Percentiles rank a stretch among this genome's conserved stretches.
These are phyloP conservation scores for Dipteronia dyeriana DNA, from an alignment of 345 rosid genomes.

Conservation along the genomic window DNA sequence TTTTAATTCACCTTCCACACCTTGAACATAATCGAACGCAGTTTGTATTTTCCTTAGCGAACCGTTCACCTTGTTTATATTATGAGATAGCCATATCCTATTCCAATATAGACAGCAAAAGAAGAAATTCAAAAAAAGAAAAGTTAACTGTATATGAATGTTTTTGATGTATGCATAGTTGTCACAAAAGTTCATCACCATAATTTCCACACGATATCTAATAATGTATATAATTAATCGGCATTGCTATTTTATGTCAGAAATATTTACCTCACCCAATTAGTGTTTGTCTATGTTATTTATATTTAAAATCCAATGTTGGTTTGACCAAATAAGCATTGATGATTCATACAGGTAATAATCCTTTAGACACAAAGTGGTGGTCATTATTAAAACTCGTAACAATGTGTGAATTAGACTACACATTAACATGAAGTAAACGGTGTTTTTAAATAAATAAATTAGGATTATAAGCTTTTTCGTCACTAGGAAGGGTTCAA, in stretches of 20 bases:
- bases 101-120: conserved; percentile 60
- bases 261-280: not conserved
- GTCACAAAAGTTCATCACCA: not conserved
- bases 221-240: not conserved
- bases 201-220: not conserved
- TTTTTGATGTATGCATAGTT: not conserved
- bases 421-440: no score
- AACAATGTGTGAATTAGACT: no score
- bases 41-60: conserved; percentile 78
- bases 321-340: no score
- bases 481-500: no score
- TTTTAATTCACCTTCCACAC: conserved; percentile 79
- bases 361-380: no score
- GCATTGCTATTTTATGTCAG: not conserved
- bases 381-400: no score
- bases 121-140: conserved; percentile 14
- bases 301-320: no score
- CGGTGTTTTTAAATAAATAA: no score
- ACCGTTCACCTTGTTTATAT: conserved; percentile 87
- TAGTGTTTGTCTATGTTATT: not conserved
- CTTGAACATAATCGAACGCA: conserved; percentile 81
- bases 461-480: no score
- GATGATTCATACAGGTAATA: no score
- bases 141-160: not conserved
- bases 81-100: conserved; percentile 94